Evolutionary conservation across 2,329 filamentous ascomycete species (phyloP), one percentile per base, ranked within the genome.

Genomic region (Aspergillus aculeatus): DNA sequence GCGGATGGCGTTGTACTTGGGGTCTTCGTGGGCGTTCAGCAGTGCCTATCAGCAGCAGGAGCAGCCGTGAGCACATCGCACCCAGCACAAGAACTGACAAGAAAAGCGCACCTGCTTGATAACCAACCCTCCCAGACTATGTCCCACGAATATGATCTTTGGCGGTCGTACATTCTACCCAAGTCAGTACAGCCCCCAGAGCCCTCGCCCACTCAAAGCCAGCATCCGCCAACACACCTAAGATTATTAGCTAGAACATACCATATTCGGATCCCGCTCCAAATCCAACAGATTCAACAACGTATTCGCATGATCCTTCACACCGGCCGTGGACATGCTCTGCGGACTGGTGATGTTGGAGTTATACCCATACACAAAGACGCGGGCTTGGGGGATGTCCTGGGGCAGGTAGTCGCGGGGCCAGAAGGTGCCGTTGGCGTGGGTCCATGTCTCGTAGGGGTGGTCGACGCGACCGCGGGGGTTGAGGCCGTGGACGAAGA

Each of bases 281-380:
- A 73, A 63, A 55, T 73, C 70, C 16, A 73, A 44, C 44, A 73
- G 35, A 47, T 73, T 73, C 62, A 75, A 47, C 44, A 74, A 47
- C 0, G 69, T 73, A 61, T 74, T 73, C 2, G 72, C 71, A 65
- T 74, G 72, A 29, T 74, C 73, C 19, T 72, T 71, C 54, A 74
- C 70, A 48, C 70, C 69, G 10, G 70, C 70, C 0, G 69, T 74
- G 1, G 73, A 74, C 72, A 73, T 72, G 3, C 67, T 64, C 50
- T 73, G 70, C 1, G 71, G 62, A 16, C 70, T 67, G 1, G 70
- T 70, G 44, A 73, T 66, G 26, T 64, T 72, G 1, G 70, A 69
- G 47, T 74, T 74, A 50, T 74, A 74, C 4, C 71, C 71, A 52
- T 72, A 73, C 5, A 72, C 64, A 41, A 74, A 72, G 29, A 74